Evolutionary conservation across 441 rosid species (phyloP).

Genomic region (Francoa sonchifolia): DNA sequence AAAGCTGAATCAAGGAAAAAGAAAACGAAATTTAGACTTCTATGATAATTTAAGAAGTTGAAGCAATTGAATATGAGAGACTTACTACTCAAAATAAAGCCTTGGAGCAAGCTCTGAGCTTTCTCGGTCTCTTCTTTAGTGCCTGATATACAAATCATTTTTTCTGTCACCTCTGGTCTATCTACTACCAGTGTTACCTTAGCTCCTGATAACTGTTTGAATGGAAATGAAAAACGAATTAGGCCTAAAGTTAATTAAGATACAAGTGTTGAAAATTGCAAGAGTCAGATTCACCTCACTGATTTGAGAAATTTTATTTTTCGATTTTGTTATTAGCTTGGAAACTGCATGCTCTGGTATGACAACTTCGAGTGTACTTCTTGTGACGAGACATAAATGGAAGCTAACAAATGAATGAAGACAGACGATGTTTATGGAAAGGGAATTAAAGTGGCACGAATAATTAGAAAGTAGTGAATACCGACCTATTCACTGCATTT

Average conservation of each 20-base stretch:
- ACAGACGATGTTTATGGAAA: not conserved
- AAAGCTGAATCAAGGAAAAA: too few species aligned
- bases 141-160: conserved; percentile 71
- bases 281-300: conserved; percentile 52
- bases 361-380: conserved; percentile 82
- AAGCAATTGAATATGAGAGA: conserved; percentile 9
- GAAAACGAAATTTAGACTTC: not conserved
- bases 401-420: conserved; percentile 27
- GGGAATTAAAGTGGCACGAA: too few species aligned
- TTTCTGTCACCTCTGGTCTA: conserved; percentile 49
- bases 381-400: conserved; percentile 69
- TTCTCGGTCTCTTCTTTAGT: conserved; percentile 86
- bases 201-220: conserved; percentile 79
- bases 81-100: conserved; percentile 92
- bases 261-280: conserved; percentile 3
- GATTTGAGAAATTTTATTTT: conserved; percentile 77
- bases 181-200: conserved; percentile 66
- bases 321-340: conserved; percentile 80
- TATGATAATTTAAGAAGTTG: too few species aligned
- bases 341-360: conserved; percentile 77
- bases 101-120: conserved; percentile 95
- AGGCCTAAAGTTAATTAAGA: conserved; percentile 1
- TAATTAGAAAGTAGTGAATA: too few species aligned
- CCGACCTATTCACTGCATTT: conserved; percentile 46
- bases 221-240: conserved; percentile 3